A percentile compares a stretch with the other conserved stretches of the same genome.
Evolutionary conservation across 179 eudicot genomes (phyloP).

Genomic region (Beta macrorhiza): DNA sequence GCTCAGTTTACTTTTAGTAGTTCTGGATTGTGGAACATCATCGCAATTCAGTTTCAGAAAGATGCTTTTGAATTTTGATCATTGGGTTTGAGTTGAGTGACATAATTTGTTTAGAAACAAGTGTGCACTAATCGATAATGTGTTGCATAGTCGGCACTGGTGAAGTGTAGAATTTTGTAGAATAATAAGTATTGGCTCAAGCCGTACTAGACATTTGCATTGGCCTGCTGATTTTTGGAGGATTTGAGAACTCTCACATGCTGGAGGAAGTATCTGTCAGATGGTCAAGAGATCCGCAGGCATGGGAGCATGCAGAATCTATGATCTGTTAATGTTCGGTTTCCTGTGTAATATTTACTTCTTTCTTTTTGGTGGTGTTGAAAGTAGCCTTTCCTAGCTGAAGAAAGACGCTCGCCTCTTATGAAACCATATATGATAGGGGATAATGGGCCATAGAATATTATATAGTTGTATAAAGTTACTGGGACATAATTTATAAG

Average conservation of each 20-base stretch:
- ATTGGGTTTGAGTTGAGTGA: background rate
- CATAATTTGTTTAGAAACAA: too few species aligned
- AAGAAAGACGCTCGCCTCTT: background rate
- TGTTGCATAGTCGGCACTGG: background rate
- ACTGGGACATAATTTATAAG: background rate
- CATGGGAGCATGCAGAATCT: background rate
- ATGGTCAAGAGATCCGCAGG: background rate
- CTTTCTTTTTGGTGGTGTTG: background rate
- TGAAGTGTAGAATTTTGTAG: background rate
- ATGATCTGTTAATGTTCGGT: background rate
- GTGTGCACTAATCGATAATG: background rate
- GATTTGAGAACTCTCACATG: background rate
- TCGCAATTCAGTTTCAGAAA: background rate
- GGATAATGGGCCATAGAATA: background rate
- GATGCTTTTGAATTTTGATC: background rate
- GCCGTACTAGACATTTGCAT: background rate
- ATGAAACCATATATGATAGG: background rate
- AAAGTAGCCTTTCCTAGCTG: background rate
- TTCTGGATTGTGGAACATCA: background rate
- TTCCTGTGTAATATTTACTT: background rate
- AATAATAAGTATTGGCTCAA: background rate
- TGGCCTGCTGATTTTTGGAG: background rate
- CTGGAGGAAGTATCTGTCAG: background rate
- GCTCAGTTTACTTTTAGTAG: background rate
- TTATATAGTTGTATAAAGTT: background rate